Percentiles rank a stretch among this genome's conserved stretches.
Evolutionary conservation across 1,284 basidiomycete species (phyloP).

Genomic region (Ustilago xerochloae): DNA sequence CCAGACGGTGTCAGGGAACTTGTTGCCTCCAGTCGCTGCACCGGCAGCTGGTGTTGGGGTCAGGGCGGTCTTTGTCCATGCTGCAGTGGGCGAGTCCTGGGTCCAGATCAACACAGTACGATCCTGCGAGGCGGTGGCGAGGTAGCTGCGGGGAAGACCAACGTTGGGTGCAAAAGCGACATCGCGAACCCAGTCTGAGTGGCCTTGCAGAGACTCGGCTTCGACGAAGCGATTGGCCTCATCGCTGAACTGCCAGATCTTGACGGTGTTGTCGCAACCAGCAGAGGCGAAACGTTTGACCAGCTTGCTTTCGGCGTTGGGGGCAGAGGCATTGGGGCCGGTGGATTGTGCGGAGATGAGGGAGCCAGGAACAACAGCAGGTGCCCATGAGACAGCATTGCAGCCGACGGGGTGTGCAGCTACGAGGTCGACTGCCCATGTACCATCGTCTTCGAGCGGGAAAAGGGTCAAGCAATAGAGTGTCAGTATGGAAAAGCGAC

Average conservation of each 20-base stretch:
- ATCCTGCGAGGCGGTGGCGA: conserved; percentile 92
- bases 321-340: conserved; percentile 65
- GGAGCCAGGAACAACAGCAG: conserved; percentile 85
- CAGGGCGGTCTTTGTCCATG: conserved; percentile 87
- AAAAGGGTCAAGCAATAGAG: not conserved
- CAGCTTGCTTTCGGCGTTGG: conserved; percentile 32
- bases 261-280: conserved; percentile 94
- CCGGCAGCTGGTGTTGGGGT: conserved; percentile 73
- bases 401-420: conserved; percentile 95
- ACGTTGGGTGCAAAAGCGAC: conserved; percentile 98
- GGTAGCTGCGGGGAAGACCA: conserved; percentile 90
- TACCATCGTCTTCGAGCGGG: conserved; percentile 82
- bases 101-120: conserved; percentile 93
- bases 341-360: conserved; percentile 65
- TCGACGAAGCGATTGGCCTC: conserved; percentile 63
- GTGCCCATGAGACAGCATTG: conserved; percentile 97
- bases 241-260: conserved; percentile 84
- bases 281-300: conserved; percentile 81
- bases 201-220: conserved; percentile 69
- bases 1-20: conserved; percentile 77
- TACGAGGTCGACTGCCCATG: conserved; percentile 94
- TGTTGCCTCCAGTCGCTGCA: conserved; percentile 31
- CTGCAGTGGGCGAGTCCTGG: conserved; percentile 79
- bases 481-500: not conserved
- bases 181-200: conserved; percentile 97